phyloP scores from a whole-genome alignment of 208 protist genomes.

The Lotmaria passim region DNA sequence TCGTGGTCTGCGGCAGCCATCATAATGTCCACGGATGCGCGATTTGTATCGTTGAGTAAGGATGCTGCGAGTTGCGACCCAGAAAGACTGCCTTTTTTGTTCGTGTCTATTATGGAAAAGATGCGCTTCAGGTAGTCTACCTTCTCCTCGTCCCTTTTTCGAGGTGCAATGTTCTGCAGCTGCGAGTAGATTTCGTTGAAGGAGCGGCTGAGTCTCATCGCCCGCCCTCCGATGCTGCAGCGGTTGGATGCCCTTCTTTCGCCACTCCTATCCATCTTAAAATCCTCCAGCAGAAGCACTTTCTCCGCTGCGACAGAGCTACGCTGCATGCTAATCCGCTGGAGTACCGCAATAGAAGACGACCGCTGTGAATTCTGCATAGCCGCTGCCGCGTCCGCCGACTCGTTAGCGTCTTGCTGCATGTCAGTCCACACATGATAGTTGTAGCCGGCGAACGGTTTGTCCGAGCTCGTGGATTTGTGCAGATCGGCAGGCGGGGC shows the following conservation, averaged over 20 bases:
- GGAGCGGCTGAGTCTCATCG: slow-evolving; percentile 36
- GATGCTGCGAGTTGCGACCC: not conserved
- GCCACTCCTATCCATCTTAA: slow-evolving; percentile 9
- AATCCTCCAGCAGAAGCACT: slow-evolving; percentile 24
- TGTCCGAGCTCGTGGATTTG: slow-evolving; percentile 14
- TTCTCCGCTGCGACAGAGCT: slow-evolving; percentile 19
- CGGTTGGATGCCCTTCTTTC: slow-evolving; percentile 1
- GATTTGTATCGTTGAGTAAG: slow-evolving; percentile 14
- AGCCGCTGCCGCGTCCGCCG: not conserved
- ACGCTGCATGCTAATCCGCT: slow-evolving; percentile 42
- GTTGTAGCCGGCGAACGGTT: slow-evolving; percentile 27
- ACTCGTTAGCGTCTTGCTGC: slow-evolving; percentile 5
- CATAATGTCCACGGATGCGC: slow-evolving; percentile 24
- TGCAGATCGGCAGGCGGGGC: not conserved
- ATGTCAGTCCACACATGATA: slow-evolving; percentile 21
- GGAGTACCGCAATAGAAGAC: slow-evolving; percentile 34
- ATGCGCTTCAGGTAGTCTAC: slow-evolving; percentile 31
- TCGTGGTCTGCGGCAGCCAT: slow-evolving; percentile 33
- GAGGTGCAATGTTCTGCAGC: slow-evolving; percentile 26
- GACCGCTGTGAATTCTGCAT: slow-evolving; percentile 30
- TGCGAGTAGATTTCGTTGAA: slow-evolving; percentile 43
- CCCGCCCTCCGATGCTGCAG: slow-evolving; percentile 32
- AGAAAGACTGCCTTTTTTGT: slow-evolving; percentile 6
- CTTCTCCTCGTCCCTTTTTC: slow-evolving; percentile 7
- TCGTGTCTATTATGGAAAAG: slow-evolving; percentile 20